Conservation (phyloP, 345 rosid species). For the Arabis alpina region DNA sequence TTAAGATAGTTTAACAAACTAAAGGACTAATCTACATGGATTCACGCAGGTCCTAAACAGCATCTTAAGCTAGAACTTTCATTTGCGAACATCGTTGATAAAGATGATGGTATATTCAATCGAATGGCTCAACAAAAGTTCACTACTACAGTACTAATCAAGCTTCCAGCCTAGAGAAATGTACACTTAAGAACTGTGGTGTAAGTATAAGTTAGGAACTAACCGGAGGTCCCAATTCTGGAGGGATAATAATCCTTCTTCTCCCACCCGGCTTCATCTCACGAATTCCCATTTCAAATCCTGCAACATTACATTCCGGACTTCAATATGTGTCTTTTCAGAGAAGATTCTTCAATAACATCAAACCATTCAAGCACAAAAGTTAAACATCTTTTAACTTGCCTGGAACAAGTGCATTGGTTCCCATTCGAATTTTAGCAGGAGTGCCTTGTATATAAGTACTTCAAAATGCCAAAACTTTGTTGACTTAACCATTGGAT, state of each 20-base stretch:
- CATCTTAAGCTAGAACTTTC: not conserved
- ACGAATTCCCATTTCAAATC: constrained; percentile 87
- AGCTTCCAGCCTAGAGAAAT: too few species aligned
- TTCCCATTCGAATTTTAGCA: constrained; percentile 88
- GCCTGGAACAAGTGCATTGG: constrained; percentile 93
- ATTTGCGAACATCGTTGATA: not conserved
- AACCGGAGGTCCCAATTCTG: constrained; percentile 98
- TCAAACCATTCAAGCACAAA: too few species aligned
- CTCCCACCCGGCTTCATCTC: constrained; percentile 95
- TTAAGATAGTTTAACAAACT: too few species aligned
- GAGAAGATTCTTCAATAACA: too few species aligned
- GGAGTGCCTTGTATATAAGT: constrained; percentile 87
- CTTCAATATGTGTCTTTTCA: too few species aligned
- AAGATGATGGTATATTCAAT: not conserved
- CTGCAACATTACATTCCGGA: too few species aligned
- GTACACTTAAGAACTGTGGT: not conserved
- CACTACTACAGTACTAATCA: too few species aligned
- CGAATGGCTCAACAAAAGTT: not conserved
- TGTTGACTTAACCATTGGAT: constrained; percentile 14
- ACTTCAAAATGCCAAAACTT: not conserved
- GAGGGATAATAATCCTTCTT: constrained; percentile 95
- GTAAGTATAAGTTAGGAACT: constrained; percentile 39
- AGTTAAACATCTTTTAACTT: constrained; percentile 8
- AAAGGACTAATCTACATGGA: not conserved
- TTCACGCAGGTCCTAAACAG: not conserved